These are phyloP conservation scores for Malus hybrid DNA, from an alignment of 331 rosid species.

Conservation along the genomic window DNA sequence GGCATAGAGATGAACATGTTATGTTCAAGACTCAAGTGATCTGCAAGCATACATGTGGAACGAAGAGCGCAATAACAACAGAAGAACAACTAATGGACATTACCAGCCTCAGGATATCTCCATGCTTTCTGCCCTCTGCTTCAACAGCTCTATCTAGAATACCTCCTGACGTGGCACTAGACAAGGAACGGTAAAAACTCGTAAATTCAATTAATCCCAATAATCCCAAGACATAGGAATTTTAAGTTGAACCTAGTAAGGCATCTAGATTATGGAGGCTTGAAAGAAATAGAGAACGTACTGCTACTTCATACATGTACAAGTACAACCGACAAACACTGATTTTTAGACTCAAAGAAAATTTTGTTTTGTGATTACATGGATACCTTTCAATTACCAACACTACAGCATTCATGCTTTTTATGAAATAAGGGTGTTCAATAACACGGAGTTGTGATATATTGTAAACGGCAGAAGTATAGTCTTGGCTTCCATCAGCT, in stretches of 20 bases:
- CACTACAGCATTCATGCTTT: neutral
- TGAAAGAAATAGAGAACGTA: neutral
- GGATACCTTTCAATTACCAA: neutral
- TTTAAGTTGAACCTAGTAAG: neutral
- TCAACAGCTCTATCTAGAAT: conserved; percentile 93
- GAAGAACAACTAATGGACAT: conserved; percentile 10
- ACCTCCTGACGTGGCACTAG: conserved; percentile 96
- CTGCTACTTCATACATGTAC: neutral
- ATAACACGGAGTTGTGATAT: neutral
- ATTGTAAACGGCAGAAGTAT: neutral
- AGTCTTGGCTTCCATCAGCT: neutral
- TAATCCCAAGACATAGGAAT: neutral
- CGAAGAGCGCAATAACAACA: conserved; percentile 1
- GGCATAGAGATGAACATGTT: neutral
- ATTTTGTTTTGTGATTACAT: neutral
- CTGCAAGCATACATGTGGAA: neutral
- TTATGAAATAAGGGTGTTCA: neutral
- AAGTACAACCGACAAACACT: neutral
- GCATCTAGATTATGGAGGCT: neutral
- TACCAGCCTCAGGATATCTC: conserved; percentile 95
- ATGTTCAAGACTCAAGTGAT: neutral
- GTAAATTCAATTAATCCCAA: neutral
- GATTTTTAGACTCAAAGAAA: neutral
- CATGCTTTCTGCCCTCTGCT: conserved; percentile 92
- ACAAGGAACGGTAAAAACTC: conserved; percentile 12